Conservation (phyloP, 2,329 filamentous ascomycete species). For the Diaporthe batatas region DNA sequence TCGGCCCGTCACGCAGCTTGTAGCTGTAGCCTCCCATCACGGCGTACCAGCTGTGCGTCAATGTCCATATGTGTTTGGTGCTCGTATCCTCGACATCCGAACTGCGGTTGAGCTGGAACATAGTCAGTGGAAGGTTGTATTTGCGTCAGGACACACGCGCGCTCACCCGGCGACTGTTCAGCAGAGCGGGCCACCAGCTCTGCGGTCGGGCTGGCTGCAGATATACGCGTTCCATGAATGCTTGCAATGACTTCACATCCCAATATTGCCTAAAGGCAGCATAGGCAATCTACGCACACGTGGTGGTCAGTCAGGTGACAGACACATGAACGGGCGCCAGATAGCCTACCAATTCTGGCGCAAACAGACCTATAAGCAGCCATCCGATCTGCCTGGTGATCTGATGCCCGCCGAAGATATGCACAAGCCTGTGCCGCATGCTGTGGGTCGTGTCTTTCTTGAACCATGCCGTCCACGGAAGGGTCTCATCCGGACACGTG, state of each 20-base stretch:
- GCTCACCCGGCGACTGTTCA: conserved; percentile 19
- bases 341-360: conserved; percentile 35
- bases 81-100: conserved; percentile 17
- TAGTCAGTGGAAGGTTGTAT: not conserved
- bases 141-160: too few relatives aligned
- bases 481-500: conserved; percentile 29
- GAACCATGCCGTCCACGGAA: conserved; percentile 34
- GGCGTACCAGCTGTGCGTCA: conserved; percentile 36
- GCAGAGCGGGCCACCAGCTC: conserved; percentile 30
- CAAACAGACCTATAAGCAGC: conserved; percentile 34
- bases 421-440: conserved; percentile 30
- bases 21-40: conserved; percentile 38
- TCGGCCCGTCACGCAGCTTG: conserved; percentile 18
- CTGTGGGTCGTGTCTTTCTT: conserved; percentile 26
- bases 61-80: conserved; percentile 27
- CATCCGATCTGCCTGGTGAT: conserved; percentile 36
- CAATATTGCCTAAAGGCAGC: conserved; percentile 38
- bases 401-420: conserved; percentile 36
- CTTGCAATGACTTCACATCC: conserved; percentile 32
- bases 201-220: conserved; percentile 10
- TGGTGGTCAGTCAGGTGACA: not conserved
- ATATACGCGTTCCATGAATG: conserved; percentile 34
- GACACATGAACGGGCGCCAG: not conserved
- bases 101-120: not conserved
- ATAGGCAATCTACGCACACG: conserved; percentile 26